These are phyloP conservation scores for Mycena vulgaris DNA, from an alignment of 768 basidiomycete genomes.

Conservation along the genomic window DNA sequence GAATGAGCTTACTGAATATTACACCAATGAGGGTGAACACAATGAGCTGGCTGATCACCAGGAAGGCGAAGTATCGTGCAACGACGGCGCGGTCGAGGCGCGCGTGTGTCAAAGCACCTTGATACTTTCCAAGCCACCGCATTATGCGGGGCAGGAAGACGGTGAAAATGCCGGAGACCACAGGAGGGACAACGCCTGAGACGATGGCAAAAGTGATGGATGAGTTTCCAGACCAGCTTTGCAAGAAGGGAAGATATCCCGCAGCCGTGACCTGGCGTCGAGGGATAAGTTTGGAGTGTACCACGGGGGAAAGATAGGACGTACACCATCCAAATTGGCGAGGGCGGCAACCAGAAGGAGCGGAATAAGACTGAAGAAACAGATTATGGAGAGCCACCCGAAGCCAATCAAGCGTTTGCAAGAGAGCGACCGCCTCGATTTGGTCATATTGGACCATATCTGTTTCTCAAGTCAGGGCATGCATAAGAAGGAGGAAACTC, in stretches of 20 bases:
- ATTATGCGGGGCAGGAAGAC: conserved; percentile 86
- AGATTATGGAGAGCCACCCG: conserved; percentile 73
- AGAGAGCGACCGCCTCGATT: conserved; percentile 63
- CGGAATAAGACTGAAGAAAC: conserved; percentile 89
- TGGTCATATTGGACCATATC: conserved; percentile 87
- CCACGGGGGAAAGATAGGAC: conserved; percentile 39
- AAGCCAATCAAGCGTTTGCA: conserved; percentile 76
- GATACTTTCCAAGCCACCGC: conserved; percentile 78
- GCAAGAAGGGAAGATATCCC: conserved; percentile 74
- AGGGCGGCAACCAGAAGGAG: conserved; percentile 83
- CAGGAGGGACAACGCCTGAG: conserved; percentile 88
- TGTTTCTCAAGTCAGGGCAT: conserved; percentile 44
- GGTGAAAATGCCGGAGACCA: conserved; percentile 80
- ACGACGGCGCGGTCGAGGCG: conserved; percentile 84
- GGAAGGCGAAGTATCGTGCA: conserved; percentile 88
- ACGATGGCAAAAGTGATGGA: conserved; percentile 77
- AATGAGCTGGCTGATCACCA: conserved; percentile 87
- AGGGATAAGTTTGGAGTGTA: not conserved
- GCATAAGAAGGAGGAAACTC: not conserved
- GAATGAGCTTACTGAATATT: conserved; percentile 66
- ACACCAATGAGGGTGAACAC: conserved; percentile 89
- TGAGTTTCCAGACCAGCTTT: conserved; percentile 71
- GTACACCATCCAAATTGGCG: conserved; percentile 83
- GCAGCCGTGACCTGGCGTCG: conserved; percentile 55
- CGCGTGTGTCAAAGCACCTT: conserved; percentile 68